Percentiles rank a stretch among this genome's conserved stretches.
Evolutionary conservation across 345 rosid species (phyloP).

Genomic region (Ceriops zippeliana): DNA sequence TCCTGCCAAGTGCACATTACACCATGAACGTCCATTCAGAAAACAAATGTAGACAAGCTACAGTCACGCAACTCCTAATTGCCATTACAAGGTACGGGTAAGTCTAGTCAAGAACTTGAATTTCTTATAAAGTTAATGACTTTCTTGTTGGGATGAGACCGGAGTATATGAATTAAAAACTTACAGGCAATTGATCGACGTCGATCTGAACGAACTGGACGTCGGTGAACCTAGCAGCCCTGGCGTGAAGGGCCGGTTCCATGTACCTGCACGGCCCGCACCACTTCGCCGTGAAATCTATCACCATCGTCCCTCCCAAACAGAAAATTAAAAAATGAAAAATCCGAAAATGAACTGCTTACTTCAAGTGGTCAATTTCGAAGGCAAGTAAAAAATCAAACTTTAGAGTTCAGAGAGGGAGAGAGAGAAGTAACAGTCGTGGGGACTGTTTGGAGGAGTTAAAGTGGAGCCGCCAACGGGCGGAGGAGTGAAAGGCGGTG

Average conservation of each 20-base stretch:
- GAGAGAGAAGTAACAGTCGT: conserved; percentile 42
- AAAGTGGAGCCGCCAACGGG: conserved; percentile 76
- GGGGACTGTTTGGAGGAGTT: conserved; percentile 51
- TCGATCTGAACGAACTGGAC: conserved; percentile 76
- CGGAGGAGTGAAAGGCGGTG: conserved; percentile 52
- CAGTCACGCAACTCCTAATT: too few species aligned
- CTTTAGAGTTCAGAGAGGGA: not conserved
- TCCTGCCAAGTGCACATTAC: conserved; percentile 33
- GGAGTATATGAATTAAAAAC: conserved; percentile 10
- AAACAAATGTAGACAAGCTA: not conserved
- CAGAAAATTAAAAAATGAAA: not conserved
- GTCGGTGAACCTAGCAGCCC: conserved; percentile 49
- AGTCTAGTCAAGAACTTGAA: too few species aligned
- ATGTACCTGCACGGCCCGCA: conserved; percentile 81
- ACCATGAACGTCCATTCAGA: too few species aligned
- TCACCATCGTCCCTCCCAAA: conserved; percentile 46
- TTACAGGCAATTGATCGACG: conserved; percentile 75
- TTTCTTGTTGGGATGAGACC: too few species aligned
- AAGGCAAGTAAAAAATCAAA: not conserved
- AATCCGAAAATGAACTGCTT: not conserved
- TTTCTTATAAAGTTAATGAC: too few species aligned
- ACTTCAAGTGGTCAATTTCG: not conserved
- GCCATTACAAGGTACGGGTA: too few species aligned
- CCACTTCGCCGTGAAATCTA: conserved; percentile 81
- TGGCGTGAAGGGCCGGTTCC: conserved; percentile 46